Conservation (phyloP, 1,139 yeast species). For the Lizanozyma gosingica region DNA sequence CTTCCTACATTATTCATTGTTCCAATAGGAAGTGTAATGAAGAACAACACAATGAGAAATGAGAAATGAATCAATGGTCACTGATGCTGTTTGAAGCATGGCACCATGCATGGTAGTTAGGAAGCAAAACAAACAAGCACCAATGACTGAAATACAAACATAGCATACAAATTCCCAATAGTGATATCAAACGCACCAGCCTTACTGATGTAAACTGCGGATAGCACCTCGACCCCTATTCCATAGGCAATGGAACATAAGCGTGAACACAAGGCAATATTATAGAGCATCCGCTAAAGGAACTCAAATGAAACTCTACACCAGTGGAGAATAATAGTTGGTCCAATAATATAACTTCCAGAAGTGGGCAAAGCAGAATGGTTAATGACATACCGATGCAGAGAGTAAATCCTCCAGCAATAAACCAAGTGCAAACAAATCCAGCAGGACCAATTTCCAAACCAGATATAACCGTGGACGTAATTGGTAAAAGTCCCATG, state of each 20-base stretch:
- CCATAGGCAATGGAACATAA: constrained; percentile 32
- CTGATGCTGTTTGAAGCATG: constrained; percentile 16
- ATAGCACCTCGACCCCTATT: constrained; percentile 25
- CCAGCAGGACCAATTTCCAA: constrained; percentile 40
- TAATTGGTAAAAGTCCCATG: constrained; percentile 44
- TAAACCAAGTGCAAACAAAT: constrained; percentile 67
- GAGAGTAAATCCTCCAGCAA: constrained; percentile 47
- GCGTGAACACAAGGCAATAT: constrained; percentile 28
- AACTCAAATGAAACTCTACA: constrained; percentile 26
- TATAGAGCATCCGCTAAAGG: constrained; percentile 25
- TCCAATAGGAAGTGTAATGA: constrained; percentile 61
- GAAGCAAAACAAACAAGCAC: constrained; percentile 21
- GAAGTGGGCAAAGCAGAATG: constrained; percentile 66
- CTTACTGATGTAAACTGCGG: constrained; percentile 22
- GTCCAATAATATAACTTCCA: constrained; percentile 62
- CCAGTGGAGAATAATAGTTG: constrained; percentile 25
- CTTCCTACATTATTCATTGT: constrained; percentile 22
- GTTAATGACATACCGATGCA: constrained; percentile 57
- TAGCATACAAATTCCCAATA: constrained; percentile 24
- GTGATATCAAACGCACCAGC: constrained; percentile 27
- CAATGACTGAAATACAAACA: constrained; percentile 25
- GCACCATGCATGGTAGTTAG: constrained; percentile 25
- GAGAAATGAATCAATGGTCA: constrained; percentile 24
- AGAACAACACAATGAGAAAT: constrained; percentile 42
- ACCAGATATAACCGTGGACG: constrained; percentile 18